phyloP scores from a whole-genome alignment of 805 yeast species.

The Priceomyces carsonii region DNA sequence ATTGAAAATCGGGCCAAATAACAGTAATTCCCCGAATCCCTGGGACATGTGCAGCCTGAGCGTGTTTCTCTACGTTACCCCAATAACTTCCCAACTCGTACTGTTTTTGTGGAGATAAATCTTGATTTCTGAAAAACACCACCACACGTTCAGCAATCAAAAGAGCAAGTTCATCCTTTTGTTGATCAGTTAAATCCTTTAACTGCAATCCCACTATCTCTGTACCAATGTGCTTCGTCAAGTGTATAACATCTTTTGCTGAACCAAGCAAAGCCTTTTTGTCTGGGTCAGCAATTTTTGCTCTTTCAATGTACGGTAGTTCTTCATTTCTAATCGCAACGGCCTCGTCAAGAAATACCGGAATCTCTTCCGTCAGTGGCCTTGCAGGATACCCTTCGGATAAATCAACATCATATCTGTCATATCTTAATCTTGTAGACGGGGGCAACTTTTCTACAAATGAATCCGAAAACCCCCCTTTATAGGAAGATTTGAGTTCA shows the following conservation, averaged over 20 bases:
- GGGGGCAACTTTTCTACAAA: conserved; percentile 22
- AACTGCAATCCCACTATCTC: conserved; percentile 33
- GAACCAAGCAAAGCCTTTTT: conserved; percentile 29
- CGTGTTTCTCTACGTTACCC: conserved; percentile 31
- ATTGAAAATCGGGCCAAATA: conserved; percentile 40
- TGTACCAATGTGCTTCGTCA: conserved; percentile 27
- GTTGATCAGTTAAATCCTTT: conserved; percentile 24
- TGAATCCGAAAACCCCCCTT: conserved; percentile 10
- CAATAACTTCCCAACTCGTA: conserved; percentile 27
- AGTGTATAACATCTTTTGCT: conserved; percentile 28
- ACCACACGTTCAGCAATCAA: conserved; percentile 31
- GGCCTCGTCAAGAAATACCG: conserved; percentile 31
- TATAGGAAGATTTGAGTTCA: conserved; percentile 6
- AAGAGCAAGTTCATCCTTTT: conserved; percentile 30
- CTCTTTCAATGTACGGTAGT: conserved; percentile 27
- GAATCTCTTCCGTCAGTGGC: conserved; percentile 22
- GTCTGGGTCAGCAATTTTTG: conserved; percentile 31
- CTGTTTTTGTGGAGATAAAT: conserved; percentile 32
- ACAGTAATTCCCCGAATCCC: conserved; percentile 35
- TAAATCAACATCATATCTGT: conserved; percentile 24
- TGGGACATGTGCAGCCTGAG: conserved; percentile 28
- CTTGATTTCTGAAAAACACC: conserved; percentile 33
- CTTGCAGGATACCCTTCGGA: conserved; percentile 27
- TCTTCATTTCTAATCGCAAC: conserved; percentile 21
- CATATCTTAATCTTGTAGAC: conserved; percentile 22